phyloP scores from a whole-genome alignment of 2,329 filamentous ascomycete genomes.

The Cryphonectria radicalis region DNA sequence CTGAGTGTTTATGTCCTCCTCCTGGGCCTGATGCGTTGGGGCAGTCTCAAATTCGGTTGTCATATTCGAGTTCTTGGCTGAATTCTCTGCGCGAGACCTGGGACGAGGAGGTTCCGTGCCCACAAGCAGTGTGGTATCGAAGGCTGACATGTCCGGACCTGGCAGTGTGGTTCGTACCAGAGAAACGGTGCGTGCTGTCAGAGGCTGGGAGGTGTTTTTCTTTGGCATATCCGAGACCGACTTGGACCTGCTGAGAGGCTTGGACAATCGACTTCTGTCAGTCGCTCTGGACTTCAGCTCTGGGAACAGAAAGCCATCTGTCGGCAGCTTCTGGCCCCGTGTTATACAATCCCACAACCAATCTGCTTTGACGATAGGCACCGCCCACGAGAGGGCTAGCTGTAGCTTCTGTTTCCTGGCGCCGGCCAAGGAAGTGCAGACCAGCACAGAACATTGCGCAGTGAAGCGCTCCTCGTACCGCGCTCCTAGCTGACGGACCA shows the following conservation, averaged over 20 bases:
- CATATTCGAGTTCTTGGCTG: constrained; percentile 22
- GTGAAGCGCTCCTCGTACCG: constrained; percentile 80
- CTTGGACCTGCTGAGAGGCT: constrained; percentile 24
- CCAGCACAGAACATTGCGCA: constrained; percentile 71
- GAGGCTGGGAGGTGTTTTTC: constrained; percentile 19
- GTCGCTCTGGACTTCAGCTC: constrained; percentile 45
- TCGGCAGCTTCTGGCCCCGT: constrained; percentile 53
- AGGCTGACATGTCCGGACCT: constrained; percentile 29
- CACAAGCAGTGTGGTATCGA: constrained; percentile 22
- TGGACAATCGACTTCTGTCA: constrained; percentile 18
- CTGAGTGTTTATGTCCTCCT: background rate
- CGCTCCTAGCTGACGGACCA: constrained; percentile 76
- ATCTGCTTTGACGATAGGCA: constrained; percentile 78
- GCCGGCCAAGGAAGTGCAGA: constrained; percentile 65
- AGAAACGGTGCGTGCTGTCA: constrained; percentile 19
- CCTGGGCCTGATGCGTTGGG: constrained; percentile 38
- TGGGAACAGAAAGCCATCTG: constrained; percentile 52
- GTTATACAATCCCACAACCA: constrained; percentile 87
- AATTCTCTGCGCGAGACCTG: background rate
- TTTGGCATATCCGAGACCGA: constrained; percentile 25
- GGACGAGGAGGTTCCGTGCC: constrained; percentile 19
- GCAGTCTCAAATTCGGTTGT: constrained; percentile 36
- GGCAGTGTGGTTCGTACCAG: constrained; percentile 15
- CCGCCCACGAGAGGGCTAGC: constrained; percentile 72
- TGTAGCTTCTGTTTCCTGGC: constrained; percentile 77